Evolutionary conservation across 768 basidiomycete genomes (phyloP), one percentile per base, ranked within the genome.

Genomic region (Naganishia vishniacii): DNA sequence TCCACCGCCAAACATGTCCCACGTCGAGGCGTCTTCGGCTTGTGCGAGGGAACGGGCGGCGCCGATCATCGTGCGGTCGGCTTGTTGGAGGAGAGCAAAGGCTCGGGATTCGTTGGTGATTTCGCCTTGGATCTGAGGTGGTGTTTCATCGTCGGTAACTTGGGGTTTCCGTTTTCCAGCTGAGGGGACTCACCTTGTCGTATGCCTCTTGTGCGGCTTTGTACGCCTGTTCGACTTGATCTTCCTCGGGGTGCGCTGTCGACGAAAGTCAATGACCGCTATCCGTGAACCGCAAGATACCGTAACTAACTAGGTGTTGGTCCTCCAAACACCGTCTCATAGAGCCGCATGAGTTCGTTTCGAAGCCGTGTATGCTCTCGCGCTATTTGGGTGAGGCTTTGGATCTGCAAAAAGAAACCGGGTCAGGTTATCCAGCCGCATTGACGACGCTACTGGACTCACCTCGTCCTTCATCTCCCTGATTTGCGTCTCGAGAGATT

Each of bases 1-100:
- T 5, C 65, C 65, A 2, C 65, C 65, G 40, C 65, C 65, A 37
- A 61, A 66, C 65, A 66, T 66, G 29, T 66, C 65, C 40, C 32
- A 60, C 13, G 45, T 31, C 12, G 65, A 65, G 13, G 65, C 65
- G n/a, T 56, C 53, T 40, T 56, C 53, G 23, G 53, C 53, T 40
- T 56, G 53, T 1, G 53, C 53, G 23, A 56, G 53, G 9, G 53
- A 56, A 1, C 53, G 53, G 3, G 53, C 53, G n/a, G 53, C 53
- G 26, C n/a, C 20, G 2, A 40, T 56, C 53, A 63, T 63, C 15
- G 34, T 42, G 18, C 49, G 48, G 32, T 63, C 62, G 23, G 62
- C 62, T 44, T 63, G 62, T 40, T 63, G 48, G 26, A 63, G 48
- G 2, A 63, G 48, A 40, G 40, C 44, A 32, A 42, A 63, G 4